phyloP scores from a whole-genome alignment of 495 filamentous ascomycete genomes.

The Podospora pseudocomata region DNA sequence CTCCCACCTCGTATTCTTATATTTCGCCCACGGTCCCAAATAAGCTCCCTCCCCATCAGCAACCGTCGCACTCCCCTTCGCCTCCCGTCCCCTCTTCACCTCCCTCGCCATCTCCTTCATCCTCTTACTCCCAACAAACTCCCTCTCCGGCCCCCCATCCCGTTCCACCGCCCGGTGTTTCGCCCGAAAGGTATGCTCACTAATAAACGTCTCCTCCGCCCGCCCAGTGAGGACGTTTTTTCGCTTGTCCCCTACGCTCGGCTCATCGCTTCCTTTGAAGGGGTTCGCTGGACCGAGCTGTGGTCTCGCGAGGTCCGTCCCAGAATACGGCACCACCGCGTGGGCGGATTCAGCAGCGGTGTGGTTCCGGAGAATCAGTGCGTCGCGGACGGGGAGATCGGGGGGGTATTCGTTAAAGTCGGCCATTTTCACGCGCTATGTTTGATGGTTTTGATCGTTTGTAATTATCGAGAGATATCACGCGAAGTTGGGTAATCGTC shows the following conservation, averaged over 20 bases:
- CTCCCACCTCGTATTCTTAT: constrained; percentile 63
- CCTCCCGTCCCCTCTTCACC: constrained; percentile 67
- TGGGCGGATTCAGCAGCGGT: constrained; percentile 43
- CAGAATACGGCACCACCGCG: constrained; percentile 62
- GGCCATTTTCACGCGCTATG: constrained; percentile 38
- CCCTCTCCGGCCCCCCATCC: constrained; percentile 41
- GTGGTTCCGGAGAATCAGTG: constrained; percentile 50
- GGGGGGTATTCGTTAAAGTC: constrained; percentile 55
- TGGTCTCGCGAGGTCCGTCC: constrained; percentile 62
- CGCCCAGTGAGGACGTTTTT: constrained; percentile 89
- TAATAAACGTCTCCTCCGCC: constrained; percentile 83
- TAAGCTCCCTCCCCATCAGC: constrained; percentile 84
- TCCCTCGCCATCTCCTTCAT: constrained; percentile 65
- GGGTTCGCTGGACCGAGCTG: constrained; percentile 73
- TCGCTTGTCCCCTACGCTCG: constrained; percentile 50
- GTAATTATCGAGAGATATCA: too few species aligned
- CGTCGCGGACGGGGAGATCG: constrained; percentile 54
- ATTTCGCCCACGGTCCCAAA: constrained; percentile 90
- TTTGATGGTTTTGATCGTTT: background rate
- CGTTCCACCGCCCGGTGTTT: constrained; percentile 74
- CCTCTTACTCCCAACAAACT: constrained; percentile 37
- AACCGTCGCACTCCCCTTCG: constrained; percentile 75
- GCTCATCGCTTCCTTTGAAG: constrained; percentile 59
- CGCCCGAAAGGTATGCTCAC: constrained; percentile 79
- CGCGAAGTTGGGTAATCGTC: too few species aligned